Evolutionary conservation across 306 rosid genomes (phyloP).

Genomic region (Parietaria judaica): DNA sequence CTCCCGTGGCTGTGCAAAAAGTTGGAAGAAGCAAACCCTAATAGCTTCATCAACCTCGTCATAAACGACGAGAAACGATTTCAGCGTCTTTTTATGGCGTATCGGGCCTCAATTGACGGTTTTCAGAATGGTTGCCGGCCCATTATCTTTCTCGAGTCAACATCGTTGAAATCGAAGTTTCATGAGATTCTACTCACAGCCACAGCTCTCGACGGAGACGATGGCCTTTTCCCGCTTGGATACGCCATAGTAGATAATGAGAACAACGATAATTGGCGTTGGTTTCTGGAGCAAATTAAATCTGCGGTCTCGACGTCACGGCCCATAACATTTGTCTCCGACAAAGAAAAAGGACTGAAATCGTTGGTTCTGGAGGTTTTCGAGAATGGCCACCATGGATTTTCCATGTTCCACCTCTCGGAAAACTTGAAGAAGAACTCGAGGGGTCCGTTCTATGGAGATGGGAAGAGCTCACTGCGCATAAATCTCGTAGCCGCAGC

Average conservation of each 20-base stretch:
- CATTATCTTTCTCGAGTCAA: slow-evolving; percentile 42
- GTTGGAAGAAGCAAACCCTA: slow-evolving; percentile 45
- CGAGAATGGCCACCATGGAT: slow-evolving; percentile 33
- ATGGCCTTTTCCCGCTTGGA: slow-evolving; percentile 41
- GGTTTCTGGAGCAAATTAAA: slow-evolving; percentile 46
- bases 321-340: slow-evolving; percentile 37
- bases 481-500: slow-evolving; percentile 34
- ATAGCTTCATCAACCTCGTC: slow-evolving; percentile 27
- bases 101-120: slow-evolving; percentile 33
- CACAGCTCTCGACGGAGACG: slow-evolving; percentile 46
- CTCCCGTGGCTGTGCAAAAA: slow-evolving; percentile 38
- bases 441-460: slow-evolving; percentile 45
- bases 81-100: slow-evolving; percentile 34
- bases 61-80: slow-evolving; percentile 29
- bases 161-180: slow-evolving; percentile 36
- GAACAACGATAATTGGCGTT: slow-evolving; percentile 39
- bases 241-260: slow-evolving; percentile 36
- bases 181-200: slow-evolving; percentile 44
- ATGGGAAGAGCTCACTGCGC: slow-evolving; percentile 40
- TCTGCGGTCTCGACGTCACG: slow-evolving; percentile 19
- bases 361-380: slow-evolving; percentile 26
- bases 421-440: slow-evolving; percentile 38
- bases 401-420: slow-evolving; percentile 42
- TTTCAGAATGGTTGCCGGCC: slow-evolving; percentile 50
- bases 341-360: slow-evolving; percentile 40